Percentiles rank a stretch among this genome's conserved stretches.
Evolutionary conservation across 768 basidiomycete genomes (phyloP).

Genomic region (Nidula microcarpa): DNA sequence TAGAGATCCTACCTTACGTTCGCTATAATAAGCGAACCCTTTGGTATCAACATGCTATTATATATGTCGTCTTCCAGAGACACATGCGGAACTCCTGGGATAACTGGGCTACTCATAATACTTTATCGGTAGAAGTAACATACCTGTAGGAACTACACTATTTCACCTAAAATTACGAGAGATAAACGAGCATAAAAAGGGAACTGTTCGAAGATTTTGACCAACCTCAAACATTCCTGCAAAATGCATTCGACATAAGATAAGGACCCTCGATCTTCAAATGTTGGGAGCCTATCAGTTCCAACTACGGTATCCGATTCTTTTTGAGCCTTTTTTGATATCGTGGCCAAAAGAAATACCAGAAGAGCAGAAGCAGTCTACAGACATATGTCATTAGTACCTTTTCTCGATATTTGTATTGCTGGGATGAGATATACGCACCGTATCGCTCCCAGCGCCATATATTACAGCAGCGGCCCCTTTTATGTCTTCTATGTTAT

Average conservation of each 20-base stretch:
- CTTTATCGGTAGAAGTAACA: too few species aligned
- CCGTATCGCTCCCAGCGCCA: constrained; percentile 11
- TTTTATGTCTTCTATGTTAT: constrained; percentile 3
- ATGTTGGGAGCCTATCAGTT: constrained; percentile 16
- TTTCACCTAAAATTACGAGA: too few species aligned
- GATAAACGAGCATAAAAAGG: too few species aligned
- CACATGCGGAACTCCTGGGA: too few species aligned
- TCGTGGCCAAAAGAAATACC: constrained; percentile 22
- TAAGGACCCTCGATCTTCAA: constrained; percentile 14
- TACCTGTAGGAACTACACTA: too few species aligned
- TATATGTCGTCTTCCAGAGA: too few species aligned
- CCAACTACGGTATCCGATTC: constrained; percentile 23
- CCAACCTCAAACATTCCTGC: constrained; percentile 10
- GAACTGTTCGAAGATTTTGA: too few species aligned
- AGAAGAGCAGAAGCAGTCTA: constrained; percentile 20
- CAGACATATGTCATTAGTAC: background rate
- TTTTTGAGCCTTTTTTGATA: constrained; percentile 20
- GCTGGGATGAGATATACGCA: background rate
- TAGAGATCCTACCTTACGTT: too few species aligned
- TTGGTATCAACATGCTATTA: too few species aligned
- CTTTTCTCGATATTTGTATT: background rate
- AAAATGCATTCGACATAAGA: constrained; percentile 17
- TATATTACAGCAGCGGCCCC: constrained; percentile 6
- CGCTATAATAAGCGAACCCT: too few species aligned
- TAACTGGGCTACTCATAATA: too few species aligned